Base-by-base conservation (phyloP, 2,329 filamentous ascomycete species). In the Aspergillus amoenus region DNA sequence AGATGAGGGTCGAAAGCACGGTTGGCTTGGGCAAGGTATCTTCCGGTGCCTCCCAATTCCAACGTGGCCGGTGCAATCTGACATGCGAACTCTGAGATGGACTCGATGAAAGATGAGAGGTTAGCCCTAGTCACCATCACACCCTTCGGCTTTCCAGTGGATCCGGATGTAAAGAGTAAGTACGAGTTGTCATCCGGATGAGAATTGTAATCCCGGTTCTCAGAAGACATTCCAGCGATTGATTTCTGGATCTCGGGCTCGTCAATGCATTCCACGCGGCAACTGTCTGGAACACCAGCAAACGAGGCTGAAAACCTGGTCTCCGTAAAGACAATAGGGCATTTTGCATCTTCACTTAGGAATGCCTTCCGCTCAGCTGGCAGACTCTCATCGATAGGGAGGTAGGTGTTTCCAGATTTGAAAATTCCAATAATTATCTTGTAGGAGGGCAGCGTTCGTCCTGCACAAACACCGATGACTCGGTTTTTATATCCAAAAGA, bases 61-160 rank as follows among this genome's bases (percentile, higher is more conserved):
- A 58, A 44, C 22, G 69, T 72, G 18, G 47, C 61, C 40, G 66
- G 66, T 24, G 68, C 65, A 40, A 59, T 60, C n/a, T 52, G 46
- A 42, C 63, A 63, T 15, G 64, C 65, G 59, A 69, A 70, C 37
- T 66, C 64, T 1, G 63, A 66, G 41, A 65, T 59, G 12, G 64
- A 69, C 60, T 70, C 68, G 22, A 70, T 67, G 55, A 72, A 73
- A 3, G 66, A 66, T 5, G 57, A 66, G 30, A 63, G 56, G 45
- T 66, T 68, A n/a, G 55, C 60, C 49, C 62, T 95, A 13, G 91
- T 93, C 82, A 96, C 92, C 90, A 96, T 88, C 54, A 96, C 90
- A 75, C 93, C 93, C 84, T 97, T 97, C 61, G 93, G 93, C 82
- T 96, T 96, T 61, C 93, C 93, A 7, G 93, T 97, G 1, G 92